Evolutionary conservation across 108 stramenopile genomes (phyloP).

Genomic region (Aureococcus anophagefferens): DNA sequence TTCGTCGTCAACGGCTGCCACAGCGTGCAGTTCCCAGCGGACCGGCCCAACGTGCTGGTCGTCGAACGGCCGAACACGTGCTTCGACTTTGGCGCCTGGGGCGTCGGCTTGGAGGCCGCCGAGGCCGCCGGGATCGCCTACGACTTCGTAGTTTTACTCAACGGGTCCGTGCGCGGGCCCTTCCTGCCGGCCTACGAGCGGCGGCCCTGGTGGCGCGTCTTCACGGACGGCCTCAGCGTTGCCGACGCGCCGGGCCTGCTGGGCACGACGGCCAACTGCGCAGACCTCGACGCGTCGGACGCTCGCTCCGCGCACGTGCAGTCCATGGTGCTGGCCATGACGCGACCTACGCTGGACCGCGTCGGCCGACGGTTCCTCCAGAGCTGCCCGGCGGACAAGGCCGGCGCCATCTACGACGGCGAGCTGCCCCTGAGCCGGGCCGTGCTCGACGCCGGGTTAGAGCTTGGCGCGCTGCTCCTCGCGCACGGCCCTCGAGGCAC

Average conservation of each 20-base stretch:
- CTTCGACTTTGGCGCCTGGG: constrained; percentile 11
- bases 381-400: neutral
- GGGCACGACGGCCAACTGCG: neutral
- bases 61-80: constrained; percentile 6
- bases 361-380: neutral
- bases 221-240: neutral
- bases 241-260: neutral
- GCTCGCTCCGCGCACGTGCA: neutral
- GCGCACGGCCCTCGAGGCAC: neutral
- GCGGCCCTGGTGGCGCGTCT: neutral
- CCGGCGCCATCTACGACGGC: neutral
- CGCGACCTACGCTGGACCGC: neutral
- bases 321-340: neutral
- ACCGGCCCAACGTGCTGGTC: neutral
- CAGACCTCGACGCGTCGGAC: neutral
- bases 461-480: neutral
- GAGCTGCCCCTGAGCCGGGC: neutral
- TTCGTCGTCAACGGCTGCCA: constrained; percentile 4
- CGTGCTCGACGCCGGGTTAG: neutral
- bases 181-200: neutral
- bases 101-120: neutral
- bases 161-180: neutral
- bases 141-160: neutral
- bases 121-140: neutral
- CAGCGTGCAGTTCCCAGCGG: neutral